Evolutionary conservation across 495 filamentous ascomycete genomes (phyloP), one percentile per base, ranked within the genome.

Genomic region (Jackrogersella minutella): DNA sequence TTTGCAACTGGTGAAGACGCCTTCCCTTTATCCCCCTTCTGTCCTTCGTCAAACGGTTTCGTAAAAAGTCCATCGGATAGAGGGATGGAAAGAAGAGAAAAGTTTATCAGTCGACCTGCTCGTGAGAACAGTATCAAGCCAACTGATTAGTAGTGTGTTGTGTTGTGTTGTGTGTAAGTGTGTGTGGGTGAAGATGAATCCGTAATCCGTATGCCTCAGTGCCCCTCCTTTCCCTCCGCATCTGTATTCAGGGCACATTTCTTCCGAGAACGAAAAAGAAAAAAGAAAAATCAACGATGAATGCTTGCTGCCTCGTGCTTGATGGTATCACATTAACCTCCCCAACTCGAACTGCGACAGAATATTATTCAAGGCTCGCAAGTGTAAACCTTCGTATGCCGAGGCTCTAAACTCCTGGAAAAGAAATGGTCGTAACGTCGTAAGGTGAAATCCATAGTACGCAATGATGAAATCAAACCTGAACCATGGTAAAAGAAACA

Each of bases 361-460:
- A 58, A 50, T 64, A 64, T 69, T 69, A 64, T 51, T 64, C 56
- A 58, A 61, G 66, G 57, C 60, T 64, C 37, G 36, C 13, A 36
- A 51, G 28, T 47, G 26, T 28, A 59, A 59, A 40, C 43, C 56
- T 53, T 62, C 1, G 51, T 36, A 41, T 31, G 49, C 66, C 47
- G 21, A 28, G 24, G 43, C 56, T 56, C 56, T 49, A 44, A 69
- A 69, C 66, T 69, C 66, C 66, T 33, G 36, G 52, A 60, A 54
- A 63, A 31, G 22, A 51, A 66, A 61, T 62, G 34, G 55, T 75
- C 69, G 43, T 74, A 49, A 76, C 60, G 44, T 72, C 70, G 62
- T 74, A 11, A 62, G 28, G 24, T 57, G 65, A 55, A 46, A 58
- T 28, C 14, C 26, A 47, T 11, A 43, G 44, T 43, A n/a, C n/a